Evolutionary conservation across 306 rosid genomes (phyloP), one percentile per base, ranked within the genome.

Genomic region (Prunus davidiana): DNA sequence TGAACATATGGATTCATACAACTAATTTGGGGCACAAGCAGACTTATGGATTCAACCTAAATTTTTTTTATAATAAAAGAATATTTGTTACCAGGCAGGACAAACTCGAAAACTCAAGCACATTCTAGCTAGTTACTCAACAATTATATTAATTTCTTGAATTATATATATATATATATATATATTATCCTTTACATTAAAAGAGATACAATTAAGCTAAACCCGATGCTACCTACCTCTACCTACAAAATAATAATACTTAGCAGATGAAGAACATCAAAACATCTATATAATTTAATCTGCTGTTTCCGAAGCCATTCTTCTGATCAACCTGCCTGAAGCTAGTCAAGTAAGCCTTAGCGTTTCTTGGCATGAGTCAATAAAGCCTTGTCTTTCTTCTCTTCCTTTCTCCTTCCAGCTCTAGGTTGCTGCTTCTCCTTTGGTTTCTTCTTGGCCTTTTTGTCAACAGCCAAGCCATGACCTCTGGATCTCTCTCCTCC

Each of bases 401-500:
- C 69, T 22, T 64, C 16, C 50, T 64, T 34, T n/a, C 27, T 19
- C 69, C 16, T 64, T 12, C 22, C 50, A 34, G 15, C 69, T 38
- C 22, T 2, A 19, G 20, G 28, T 25, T 57, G 61, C 8, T 18
- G 49, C 30, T 73, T 73, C 77, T 73, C 52, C 47, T 73, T 54
- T 0, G 47, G 14, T 47, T 64, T 64, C 69, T 64, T 64, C 69
- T 64, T 34, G 0, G 2, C 69, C 69, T 18, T 64, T 9, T 34
- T 64, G 27, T 16, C 72, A 16, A 52, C 58, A 52, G 20, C 58
- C 10, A 49, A 3, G 16, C 18, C 54, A 3, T 25, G 41, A 28
- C 7, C 8, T 16, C 41, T 22, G 7, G 54, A 25, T 56, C 20
- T 73, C 73, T 49, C 69, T 32, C 65, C 63, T 75, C 78, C 79